Conservation (phyloP, 2,329 filamentous ascomycete genomes). For the Phialocephala sp. region DNA sequence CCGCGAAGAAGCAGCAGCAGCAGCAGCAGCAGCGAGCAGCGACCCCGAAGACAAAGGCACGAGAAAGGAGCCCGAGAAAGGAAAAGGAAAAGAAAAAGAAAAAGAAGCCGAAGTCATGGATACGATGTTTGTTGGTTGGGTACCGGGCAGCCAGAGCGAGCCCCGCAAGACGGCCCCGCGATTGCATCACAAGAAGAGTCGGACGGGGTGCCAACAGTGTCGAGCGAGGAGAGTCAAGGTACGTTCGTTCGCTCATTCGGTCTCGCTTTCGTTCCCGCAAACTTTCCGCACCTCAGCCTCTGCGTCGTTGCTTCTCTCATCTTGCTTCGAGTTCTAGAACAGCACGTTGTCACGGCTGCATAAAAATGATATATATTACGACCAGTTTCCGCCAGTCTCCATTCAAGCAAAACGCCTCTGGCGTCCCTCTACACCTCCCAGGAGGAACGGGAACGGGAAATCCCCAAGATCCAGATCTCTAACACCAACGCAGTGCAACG, state of each 20-base stretch:
- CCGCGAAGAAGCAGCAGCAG: neutral
- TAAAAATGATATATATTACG: neutral
- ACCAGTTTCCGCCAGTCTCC: neutral
- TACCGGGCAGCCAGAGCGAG: conserved; percentile 16
- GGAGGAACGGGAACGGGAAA: neutral
- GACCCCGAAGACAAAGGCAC: neutral
- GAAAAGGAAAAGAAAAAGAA: neutral
- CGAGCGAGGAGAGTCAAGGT: conserved; percentile 44
- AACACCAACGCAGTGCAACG: conserved; percentile 32
- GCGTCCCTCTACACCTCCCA: neutral
- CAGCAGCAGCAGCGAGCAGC: neutral
- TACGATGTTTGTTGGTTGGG: conserved; percentile 25
- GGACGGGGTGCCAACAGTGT: conserved; percentile 42
- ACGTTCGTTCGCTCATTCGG: conserved; percentile 11
- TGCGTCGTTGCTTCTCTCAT: neutral
- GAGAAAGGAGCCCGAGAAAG: too few relatives aligned
- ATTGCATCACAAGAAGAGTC: conserved; percentile 42
- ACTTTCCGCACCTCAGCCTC: neutral
- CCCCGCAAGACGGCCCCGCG: conserved; percentile 21
- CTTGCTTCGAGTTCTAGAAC: neutral
- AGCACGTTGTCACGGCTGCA: neutral
- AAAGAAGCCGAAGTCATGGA: conserved; percentile 10
- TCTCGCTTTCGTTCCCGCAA: conserved; percentile 16
- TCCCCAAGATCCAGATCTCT: neutral
- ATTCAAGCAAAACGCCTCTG: neutral